A percentile compares a stretch with the other conserved stretches of the same genome.
Evolutionary conservation across 306 rosid species (phyloP).

Genomic region (Benincasa hispida): DNA sequence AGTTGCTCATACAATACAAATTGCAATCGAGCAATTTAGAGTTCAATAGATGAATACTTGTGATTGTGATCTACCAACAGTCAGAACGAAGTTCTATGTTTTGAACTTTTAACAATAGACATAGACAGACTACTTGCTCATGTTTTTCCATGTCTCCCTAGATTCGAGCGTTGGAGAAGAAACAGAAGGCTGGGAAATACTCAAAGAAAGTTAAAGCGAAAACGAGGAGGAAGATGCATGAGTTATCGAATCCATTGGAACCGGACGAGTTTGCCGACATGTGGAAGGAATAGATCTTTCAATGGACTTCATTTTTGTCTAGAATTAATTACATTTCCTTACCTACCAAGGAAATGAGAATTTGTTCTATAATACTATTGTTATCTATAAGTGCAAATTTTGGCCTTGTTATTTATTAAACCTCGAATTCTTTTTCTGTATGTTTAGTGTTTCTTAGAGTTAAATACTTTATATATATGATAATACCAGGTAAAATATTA

Average conservation of each 20-base stretch:
- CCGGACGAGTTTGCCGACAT: slow-evolving; percentile 88
- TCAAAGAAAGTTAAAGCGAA: slow-evolving; percentile 95
- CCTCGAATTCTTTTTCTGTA: background rate
- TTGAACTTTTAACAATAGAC: background rate
- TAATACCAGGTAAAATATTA: background rate
- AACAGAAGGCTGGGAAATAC: slow-evolving; percentile 65
- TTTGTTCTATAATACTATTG: background rate
- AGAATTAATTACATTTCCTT: background rate
- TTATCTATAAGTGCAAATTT: background rate
- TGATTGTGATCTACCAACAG: background rate
- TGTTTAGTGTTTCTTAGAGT: background rate
- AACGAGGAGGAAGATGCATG: slow-evolving; percentile 94
- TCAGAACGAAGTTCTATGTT: background rate
- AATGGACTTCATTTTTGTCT: background rate
- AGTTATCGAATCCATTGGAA: slow-evolving; percentile 67
- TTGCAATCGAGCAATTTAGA: background rate
- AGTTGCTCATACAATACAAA: background rate
- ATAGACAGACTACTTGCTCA: background rate
- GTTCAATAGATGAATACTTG: no score
- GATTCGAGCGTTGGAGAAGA: slow-evolving; percentile 78
- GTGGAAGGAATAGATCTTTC: slow-evolving; percentile 62
- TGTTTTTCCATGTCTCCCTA: slow-evolving; percentile 8
- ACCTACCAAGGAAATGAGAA: background rate
- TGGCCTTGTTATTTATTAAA: background rate
- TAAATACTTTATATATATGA: background rate